Evolutionary conservation across 305 asterid genomes (phyloP), one percentile per base, ranked within the genome.

Genomic region (Nicotiana rustica): DNA sequence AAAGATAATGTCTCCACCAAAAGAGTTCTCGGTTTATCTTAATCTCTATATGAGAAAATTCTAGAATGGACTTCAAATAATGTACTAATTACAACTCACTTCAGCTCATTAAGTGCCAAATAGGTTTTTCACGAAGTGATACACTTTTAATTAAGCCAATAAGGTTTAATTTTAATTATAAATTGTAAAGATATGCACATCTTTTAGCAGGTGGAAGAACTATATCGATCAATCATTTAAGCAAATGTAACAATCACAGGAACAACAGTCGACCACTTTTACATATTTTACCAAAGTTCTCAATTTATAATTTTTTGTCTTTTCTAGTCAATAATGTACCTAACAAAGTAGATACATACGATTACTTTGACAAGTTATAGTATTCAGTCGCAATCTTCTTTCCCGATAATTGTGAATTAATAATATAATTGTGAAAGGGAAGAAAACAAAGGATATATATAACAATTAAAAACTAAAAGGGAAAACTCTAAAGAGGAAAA

Each of bases 241-340:
- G 29, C 29, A 75, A 52, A 76, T 76, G 66, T 15, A 52, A 76
- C 80, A 25, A 29, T 55, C 31, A 55, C 17, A 76, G 17, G 31
- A 55, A 64, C 31, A 29, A 76, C 49, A 29, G 5, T 15, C 38
- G 10, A 55, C 65, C 10, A 55, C 49, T 76, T 55, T 55, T 55
- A 29, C 49, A 55, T 55, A 55, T 55, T 76, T 15, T 29, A 52
- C 65, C 49, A 9, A 73, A 52, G 66, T 76, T 49, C 80, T 29
- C 47, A 76, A 29, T 55, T 8, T 75, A 8, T 29, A 29, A 0
- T 71, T 1, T 49, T 29, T n/a, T 3, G 17, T n/a, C 6, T 15
- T 73, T 76, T 76, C 47, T 7, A 15, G 66, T 49, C 79, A 73
- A 49, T 49, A 73, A 55, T 29, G 62, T 25, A 29, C 66, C 80